Conservation (phyloP, 106 monocot species). For the Alisma plantagoaquatica region DNA sequence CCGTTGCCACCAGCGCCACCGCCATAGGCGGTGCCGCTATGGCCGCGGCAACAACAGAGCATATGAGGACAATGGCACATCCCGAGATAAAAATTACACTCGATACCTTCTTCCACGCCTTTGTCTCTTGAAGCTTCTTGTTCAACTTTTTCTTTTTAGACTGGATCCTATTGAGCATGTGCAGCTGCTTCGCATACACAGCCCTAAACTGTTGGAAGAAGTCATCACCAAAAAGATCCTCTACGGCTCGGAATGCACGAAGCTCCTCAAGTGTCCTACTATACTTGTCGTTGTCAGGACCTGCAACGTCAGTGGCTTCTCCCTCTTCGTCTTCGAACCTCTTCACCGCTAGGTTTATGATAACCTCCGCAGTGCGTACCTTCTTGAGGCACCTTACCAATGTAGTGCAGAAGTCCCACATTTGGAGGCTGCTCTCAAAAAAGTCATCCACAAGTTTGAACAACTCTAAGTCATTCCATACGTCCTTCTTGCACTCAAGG, state of each 20-base stretch:
- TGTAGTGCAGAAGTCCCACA: constrained; percentile 79
- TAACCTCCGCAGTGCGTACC: constrained; percentile 65
- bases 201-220: constrained; percentile 65
- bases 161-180: constrained; percentile 63
- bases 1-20: constrained; percentile 55
- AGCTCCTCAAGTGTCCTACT: constrained; percentile 51
- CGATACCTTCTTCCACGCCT: constrained; percentile 57
- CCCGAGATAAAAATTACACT: constrained; percentile 60
- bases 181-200: constrained; percentile 59
- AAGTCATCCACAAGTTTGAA: constrained; percentile 85
- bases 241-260: constrained; percentile 44
- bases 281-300: constrained; percentile 23
- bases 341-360: constrained; percentile 72
- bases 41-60: constrained; percentile 80
- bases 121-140: constrained; percentile 44
- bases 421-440: constrained; percentile 79
- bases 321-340: constrained; percentile 48
- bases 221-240: constrained; percentile 72
- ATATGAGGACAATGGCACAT: constrained; percentile 57
- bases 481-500: constrained; percentile 89
- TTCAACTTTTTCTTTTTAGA: constrained; percentile 53
- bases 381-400: constrained; percentile 75
- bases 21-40: constrained; percentile 72
- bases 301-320: neutral
- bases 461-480: constrained; percentile 80